Evolutionary conservation across 2,329 filamentous ascomycete species (phyloP).

Genomic region (Pseudogymnoascus sp.): DNA sequence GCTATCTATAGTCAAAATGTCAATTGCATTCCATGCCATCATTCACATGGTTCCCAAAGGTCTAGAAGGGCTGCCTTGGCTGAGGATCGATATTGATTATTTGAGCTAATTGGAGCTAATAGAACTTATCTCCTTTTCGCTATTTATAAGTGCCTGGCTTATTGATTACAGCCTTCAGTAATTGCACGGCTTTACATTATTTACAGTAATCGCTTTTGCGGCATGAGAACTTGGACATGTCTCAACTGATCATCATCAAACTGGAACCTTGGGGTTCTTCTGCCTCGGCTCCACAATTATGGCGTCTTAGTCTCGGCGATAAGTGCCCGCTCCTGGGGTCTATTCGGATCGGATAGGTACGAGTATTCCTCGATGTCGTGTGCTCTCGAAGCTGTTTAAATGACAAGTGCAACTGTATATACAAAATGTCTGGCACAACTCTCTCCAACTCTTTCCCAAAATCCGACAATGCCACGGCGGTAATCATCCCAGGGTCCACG

Average conservation of each 20-base stretch:
- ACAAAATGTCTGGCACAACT: constrained; percentile 34
- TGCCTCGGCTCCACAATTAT: constrained; percentile 2
- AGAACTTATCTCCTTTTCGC: too few species aligned
- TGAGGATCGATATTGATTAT: too few species aligned
- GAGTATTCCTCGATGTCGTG: neutral
- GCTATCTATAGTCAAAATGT: neutral
- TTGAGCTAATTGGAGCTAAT: too few species aligned
- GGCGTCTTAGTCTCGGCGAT: constrained; percentile 5
- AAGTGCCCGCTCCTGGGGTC: neutral
- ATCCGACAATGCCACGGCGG: constrained; percentile 47
- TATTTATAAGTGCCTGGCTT: too few species aligned
- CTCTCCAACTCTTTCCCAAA: constrained; percentile 50
- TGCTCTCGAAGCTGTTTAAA: neutral
- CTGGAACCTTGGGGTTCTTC: neutral
- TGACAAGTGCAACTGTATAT: neutral
- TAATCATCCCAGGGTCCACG: constrained; percentile 63
- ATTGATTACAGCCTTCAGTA: too few species aligned
- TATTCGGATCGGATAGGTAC: neutral
- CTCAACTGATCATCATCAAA: neutral
- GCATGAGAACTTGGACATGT: neutral
- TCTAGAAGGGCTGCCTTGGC: too few species aligned
- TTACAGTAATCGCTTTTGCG: too few species aligned
- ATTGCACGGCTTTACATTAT: too few species aligned
- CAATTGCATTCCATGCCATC: neutral
- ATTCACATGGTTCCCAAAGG: neutral